Percentiles rank a stretch among this genome's conserved stretches.
Evolutionary conservation across 192 early-diverging fungal species (phyloP).

Genomic region (Coemansia sp.): DNA sequence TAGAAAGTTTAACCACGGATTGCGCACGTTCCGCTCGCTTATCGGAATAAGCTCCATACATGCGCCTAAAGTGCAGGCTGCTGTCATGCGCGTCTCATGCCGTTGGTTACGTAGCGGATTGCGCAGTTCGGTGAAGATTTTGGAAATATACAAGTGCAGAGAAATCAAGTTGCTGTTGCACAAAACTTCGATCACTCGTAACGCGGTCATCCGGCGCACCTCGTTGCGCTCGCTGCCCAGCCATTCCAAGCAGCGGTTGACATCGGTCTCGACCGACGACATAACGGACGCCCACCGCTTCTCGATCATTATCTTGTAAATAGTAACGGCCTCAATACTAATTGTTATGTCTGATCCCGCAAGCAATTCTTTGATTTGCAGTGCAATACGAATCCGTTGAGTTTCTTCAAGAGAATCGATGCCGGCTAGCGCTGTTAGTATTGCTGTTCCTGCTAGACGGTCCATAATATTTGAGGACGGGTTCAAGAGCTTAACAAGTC

Average conservation of each 20-base stretch:
- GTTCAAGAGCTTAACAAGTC: slow-evolving; percentile 13
- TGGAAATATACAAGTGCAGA: slow-evolving; percentile 64
- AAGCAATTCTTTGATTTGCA: slow-evolving; percentile 26
- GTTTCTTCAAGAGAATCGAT: slow-evolving; percentile 36
- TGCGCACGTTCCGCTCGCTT: slow-evolving; percentile 67
- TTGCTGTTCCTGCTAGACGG: slow-evolving; percentile 27
- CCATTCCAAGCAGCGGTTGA: slow-evolving; percentile 44
- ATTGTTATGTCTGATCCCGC: slow-evolving; percentile 17
- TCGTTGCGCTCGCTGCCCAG: slow-evolving; percentile 38
- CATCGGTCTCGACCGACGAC: slow-evolving; percentile 22
- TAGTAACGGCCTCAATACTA: slow-evolving; percentile 20
- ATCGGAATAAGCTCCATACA: slow-evolving; percentile 81
- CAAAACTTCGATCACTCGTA: slow-evolving; percentile 34
- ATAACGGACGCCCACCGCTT: slow-evolving; percentile 32
- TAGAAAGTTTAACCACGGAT: slow-evolving; percentile 75
- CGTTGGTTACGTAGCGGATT: slow-evolving; percentile 76
- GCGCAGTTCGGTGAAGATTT: slow-evolving; percentile 86
- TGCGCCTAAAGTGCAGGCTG: slow-evolving; percentile 56
- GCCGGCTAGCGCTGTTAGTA: slow-evolving; percentile 32
- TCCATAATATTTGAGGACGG: slow-evolving; percentile 15
- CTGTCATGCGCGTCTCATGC: not conserved
- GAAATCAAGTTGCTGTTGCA: slow-evolving; percentile 60
- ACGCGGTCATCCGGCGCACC: slow-evolving; percentile 33
- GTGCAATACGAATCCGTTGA: slow-evolving; percentile 30
- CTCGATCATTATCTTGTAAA: slow-evolving; percentile 25